A percentile compares a stretch with the other conserved stretches of the same genome.
phyloP scores from a whole-genome alignment of 257 asterid species.

The Dorcoceras hygrometricum region DNA sequence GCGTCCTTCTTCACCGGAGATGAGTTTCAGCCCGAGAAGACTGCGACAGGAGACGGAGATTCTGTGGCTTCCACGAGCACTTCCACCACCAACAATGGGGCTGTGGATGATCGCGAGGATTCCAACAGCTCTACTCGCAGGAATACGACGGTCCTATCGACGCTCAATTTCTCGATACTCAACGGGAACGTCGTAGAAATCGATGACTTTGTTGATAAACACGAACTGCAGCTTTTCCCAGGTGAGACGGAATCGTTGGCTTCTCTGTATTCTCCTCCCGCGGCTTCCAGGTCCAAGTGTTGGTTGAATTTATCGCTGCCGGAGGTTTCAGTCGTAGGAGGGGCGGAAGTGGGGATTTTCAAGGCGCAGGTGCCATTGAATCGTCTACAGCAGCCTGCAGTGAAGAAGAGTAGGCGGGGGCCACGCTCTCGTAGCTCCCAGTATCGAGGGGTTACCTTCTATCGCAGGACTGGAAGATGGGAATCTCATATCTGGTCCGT shows the following conservation, averaged over 20 bases:
- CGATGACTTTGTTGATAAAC: slow-evolving; percentile 16
- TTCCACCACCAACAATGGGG: slow-evolving; percentile 42
- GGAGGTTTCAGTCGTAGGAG: slow-evolving; percentile 12
- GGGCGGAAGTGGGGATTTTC: slow-evolving; percentile 17
- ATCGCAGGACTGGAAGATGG: slow-evolving; percentile 97
- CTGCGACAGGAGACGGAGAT: slow-evolving; percentile 35
- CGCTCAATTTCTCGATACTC: slow-evolving; percentile 73
- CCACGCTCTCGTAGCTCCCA: slow-evolving; percentile 96
- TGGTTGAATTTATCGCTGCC: slow-evolving; percentile 51
- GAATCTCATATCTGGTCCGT: slow-evolving; percentile 94
- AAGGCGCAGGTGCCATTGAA: slow-evolving; percentile 27
- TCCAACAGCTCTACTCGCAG: slow-evolving; percentile 43
- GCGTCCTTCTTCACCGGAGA: slow-evolving; percentile 34
- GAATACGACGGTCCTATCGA: slow-evolving; percentile 32
- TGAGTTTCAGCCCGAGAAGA: slow-evolving; percentile 33
- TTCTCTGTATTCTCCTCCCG: slow-evolving; percentile 22
- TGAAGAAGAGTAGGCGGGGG: slow-evolving; percentile 92
- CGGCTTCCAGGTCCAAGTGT: slow-evolving; percentile 19
- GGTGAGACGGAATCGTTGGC: slow-evolving; percentile 22
- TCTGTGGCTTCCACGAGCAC: slow-evolving; percentile 59
- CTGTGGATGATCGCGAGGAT: slow-evolving; percentile 36
- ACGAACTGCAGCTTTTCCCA: slow-evolving; percentile 68
- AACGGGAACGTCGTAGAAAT: slow-evolving; percentile 30
- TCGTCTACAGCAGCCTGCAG: slow-evolving; percentile 32
- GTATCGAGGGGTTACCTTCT: slow-evolving; percentile 95